Evolutionary conservation across 345 rosid genomes (phyloP), one percentile per base, ranked within the genome.

Genomic region (Brassica juncea): DNA sequence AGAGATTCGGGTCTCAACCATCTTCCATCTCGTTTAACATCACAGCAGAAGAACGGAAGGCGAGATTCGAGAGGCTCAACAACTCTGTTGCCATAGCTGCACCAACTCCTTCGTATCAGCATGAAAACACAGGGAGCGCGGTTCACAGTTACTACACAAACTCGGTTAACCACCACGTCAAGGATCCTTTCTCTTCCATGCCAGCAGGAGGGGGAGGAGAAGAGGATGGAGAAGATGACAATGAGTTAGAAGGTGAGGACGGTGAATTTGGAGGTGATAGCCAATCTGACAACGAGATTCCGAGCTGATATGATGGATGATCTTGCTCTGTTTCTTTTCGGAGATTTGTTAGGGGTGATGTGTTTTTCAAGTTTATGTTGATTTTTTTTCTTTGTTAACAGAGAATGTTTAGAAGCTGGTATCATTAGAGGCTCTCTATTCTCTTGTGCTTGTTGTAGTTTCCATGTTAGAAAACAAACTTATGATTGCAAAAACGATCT

Each of bases 221-320:
- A 1, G 75, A 15, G 21, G 76, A 44, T 32, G 78, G 32, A 0
- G 80, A 80, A 11, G 83, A 75, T 9, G 80, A 75, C 1, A 54
- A 65, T 9, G 83, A 75, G 23, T 63, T 74, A 80, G 83, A 70
- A 55, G 80, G 55, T 37, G 59, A 80, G n/a, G 80, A 75, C 0
- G 83, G 71, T 21, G 83, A 75, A 0, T 70, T 64, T 4, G 80
- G 84, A 75, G 83, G 72, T 1, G 76, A 75, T 81, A 81, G 80
- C 80, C 80, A 76, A 66, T 81, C 84, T 47, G 84, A 81, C 77
- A 66, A 76, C 10, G 84, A 81, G 79, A 66, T 81, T 44, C 80
- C 52, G 16, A 81, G 84, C 77, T 76, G 80, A 81, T 75, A 81
- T 75, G 65, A 32, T 62, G 2, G 2, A 8, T 64, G 25, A 42